Base-by-base conservation (phyloP, 2,329 filamentous ascomycete species). In the Hypomyces perniciosus region DNA sequence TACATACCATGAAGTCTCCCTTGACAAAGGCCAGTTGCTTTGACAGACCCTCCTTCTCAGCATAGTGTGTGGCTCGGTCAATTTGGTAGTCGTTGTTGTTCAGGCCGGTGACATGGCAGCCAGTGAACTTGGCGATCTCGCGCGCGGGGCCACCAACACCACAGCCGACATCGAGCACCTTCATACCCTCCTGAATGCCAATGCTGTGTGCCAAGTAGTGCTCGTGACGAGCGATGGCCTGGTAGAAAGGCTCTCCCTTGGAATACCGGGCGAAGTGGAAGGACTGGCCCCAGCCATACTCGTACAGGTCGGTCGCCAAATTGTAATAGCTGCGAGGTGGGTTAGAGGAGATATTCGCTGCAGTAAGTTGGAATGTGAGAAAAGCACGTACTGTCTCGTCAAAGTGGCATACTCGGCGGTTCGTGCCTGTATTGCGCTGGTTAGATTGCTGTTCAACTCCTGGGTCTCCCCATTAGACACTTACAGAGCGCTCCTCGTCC, bases 61-160 rank as follows among this genome's bases (percentile, higher is more conserved):
- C 90, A 65, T 96, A 95, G 45, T 78, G 76, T 13, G 84, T 89
- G 2, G 90, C 91, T 51, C 91, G 86, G 67, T 93, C 79, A 57
- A 96, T 95, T 74, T 96, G 91, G 77, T 96, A 96, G 35, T 95
- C 89, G 72, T 96, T 96, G 83, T 96, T 95, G 81, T 96, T 96
- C 69, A 96, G 72, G 27, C 91, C 91, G 26, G 88, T 85, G 52
- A 96, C 80, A 62, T 95, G 89, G 62, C 81, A 85, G 53, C 87
- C 90, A 5, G 88, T 85, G 72, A 96, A 96, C 72, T 92, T 93
- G 71, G 87, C 88, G 63, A 96, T 96, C 74, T 96, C 90, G 55
- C 90, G 81, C 8, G 90, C 91, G n/a, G 91, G 91, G 33, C 91
- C 91, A 61, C 91, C 91, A 52, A 96, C 89, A 79, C 91, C 91